Evolutionary conservation across 2,329 filamentous ascomycete species (phyloP).

Genomic region (Didymella exigua): DNA sequence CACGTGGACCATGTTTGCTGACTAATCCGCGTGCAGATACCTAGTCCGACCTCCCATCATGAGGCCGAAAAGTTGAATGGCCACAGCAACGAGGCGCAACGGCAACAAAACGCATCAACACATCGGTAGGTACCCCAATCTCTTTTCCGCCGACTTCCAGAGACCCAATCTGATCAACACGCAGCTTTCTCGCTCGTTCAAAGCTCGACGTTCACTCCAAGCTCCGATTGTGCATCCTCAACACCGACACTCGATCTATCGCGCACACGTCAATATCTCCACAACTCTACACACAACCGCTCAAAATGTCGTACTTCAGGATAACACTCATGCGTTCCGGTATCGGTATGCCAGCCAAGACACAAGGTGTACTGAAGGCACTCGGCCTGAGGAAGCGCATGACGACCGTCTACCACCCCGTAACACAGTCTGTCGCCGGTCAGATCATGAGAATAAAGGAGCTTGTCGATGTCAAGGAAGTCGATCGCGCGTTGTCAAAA

Average conservation of each 20-base stretch:
- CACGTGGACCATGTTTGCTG: conserved; percentile 18
- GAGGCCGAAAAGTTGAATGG: conserved; percentile 32
- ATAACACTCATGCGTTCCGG: conserved; percentile 88
- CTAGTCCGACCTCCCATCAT: conserved; percentile 15
- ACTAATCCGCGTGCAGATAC: conserved; percentile 20
- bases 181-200: conserved; percentile 4
- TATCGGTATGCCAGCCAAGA: conserved; percentile 81
- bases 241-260: neutral
- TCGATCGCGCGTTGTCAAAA: conserved; percentile 67
- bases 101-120: conserved; percentile 4
- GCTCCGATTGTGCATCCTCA: neutral
- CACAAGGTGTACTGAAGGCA: conserved; percentile 78
- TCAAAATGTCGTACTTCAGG: conserved; percentile 78
- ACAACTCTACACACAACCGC: neutral
- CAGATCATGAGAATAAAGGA: conserved; percentile 96
- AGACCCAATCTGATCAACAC: conserved; percentile 1
- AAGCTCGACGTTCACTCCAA: neutral
- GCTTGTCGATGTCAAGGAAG: conserved; percentile 81
- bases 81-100: conserved; percentile 21
- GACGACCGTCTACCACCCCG: conserved; percentile 88
- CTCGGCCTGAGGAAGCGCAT: conserved; percentile 84
- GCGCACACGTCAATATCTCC: neutral
- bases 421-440: conserved; percentile 79
- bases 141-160: neutral
- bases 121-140: conserved; percentile 10